Evolutionary conservation across 495 filamentous ascomycete genomes (phyloP).

Genomic region (Daldinia bambusicola): DNA sequence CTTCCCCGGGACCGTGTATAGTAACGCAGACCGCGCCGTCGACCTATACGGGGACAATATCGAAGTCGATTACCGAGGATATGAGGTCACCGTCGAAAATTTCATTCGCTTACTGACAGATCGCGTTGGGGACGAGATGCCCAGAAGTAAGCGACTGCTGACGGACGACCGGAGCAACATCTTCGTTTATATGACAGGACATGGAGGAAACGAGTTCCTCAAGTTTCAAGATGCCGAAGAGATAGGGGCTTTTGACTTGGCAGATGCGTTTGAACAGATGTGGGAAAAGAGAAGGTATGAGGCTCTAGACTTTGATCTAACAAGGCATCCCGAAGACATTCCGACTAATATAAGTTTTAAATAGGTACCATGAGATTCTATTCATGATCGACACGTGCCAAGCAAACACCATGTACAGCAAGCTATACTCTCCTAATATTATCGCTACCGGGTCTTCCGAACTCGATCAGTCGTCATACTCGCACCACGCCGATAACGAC

Average conservation of each 20-base stretch:
- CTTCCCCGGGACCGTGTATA: slow-evolving; percentile 97
- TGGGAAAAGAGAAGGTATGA: slow-evolving; percentile 95
- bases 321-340: slow-evolving; percentile 14
- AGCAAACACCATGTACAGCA: slow-evolving; percentile 98
- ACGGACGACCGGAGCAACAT: slow-evolving; percentile 97
- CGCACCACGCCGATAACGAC: slow-evolving; percentile 97
- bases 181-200: slow-evolving; percentile 98
- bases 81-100: slow-evolving; percentile 98
- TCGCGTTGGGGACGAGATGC: slow-evolving; percentile 90
- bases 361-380: slow-evolving; percentile 87
- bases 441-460: slow-evolving; percentile 94
- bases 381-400: slow-evolving; percentile 99
- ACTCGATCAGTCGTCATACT: slow-evolving; percentile 93
- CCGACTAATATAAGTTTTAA: slow-evolving; percentile 12
- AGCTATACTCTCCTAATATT: slow-evolving; percentile 97
- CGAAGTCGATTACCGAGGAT: slow-evolving; percentile 97
- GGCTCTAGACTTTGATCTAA: slow-evolving; percentile 13
- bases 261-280: slow-evolving; percentile 99
- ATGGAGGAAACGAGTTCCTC: slow-evolving; percentile 97
- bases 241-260: slow-evolving; percentile 94
- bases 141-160: slow-evolving; percentile 87
- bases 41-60: slow-evolving; percentile 99
- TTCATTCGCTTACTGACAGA: slow-evolving; percentile 97
- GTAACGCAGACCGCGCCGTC: slow-evolving; percentile 93
- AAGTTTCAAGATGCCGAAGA: slow-evolving; percentile 99